Base-by-base conservation (phyloP, 208 protist genomes). In the Leishmania aethiopica region DNA sequence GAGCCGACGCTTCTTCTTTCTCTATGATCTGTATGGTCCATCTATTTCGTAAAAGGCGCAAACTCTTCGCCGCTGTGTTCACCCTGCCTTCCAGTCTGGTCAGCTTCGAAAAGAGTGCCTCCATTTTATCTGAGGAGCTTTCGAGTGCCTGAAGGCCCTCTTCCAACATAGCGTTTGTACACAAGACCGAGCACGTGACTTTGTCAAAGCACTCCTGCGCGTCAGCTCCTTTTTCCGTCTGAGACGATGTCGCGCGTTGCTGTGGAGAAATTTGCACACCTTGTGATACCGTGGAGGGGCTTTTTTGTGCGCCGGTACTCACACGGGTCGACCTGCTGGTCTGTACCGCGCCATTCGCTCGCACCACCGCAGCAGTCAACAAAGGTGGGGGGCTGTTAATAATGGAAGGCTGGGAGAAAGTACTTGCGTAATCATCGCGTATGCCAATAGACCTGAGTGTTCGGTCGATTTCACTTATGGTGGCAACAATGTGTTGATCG, bases 401-500 rank as follows among this genome's bases (percentile, higher is more conserved):
- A 17, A 71, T 15, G 15, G 25, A 77, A 1, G 69, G 11, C 17
- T 42, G 40, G 42, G 2, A 22, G 17, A 22, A 25, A 5, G 60
- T 42, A 11, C 40, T 25, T 28, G 28, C 0, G 28, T 4, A 55
- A 42, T 80, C 77, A 25, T 85, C 60, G 11, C 47, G 82, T 69
- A 82, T 47, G 11, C 78, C 82, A 8, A 86, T 55, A 25, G 73
- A 78, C n/a, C 57, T 73, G 13, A 86, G 45, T 51, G 78, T 82
- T 82, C 82, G 70, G 64, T 86, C 82, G 32, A 86, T 86, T 79
- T 82, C 82, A 55, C 64, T 79, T 10, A 86, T 78, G n/a, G 78
- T 74, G 32, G 72, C 69, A 60, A 49, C 62, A 4, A 76, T 81
- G 51, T 72, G 80, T 47, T 81, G 55, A 11, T 86, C 83, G 19